Conservation (phyloP, 2,329 filamentous ascomycete genomes). For the Boeremia exigua region DNA sequence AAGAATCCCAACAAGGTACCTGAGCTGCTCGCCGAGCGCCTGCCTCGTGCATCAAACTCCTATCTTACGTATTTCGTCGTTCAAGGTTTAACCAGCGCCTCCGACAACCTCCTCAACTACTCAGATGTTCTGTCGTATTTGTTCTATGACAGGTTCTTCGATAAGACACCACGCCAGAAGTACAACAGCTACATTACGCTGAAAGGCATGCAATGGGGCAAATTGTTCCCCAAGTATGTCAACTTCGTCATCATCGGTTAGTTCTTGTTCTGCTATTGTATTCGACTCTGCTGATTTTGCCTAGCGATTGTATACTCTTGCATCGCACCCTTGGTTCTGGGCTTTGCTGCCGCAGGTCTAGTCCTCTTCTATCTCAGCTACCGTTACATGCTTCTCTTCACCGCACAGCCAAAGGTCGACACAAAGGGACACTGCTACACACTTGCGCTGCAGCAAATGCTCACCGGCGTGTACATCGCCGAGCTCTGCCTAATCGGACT, state of each 20-base stretch:
- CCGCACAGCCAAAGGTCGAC: constrained; percentile 80
- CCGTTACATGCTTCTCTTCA: constrained; percentile 89
- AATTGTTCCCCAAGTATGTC: constrained; percentile 49
- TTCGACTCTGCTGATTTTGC: constrained; percentile 15
- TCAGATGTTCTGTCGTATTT: constrained; percentile 75
- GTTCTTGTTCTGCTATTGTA: neutral
- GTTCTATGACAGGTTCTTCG: constrained; percentile 74
- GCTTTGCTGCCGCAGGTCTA: constrained; percentile 80
- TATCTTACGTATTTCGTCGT: constrained; percentile 96
- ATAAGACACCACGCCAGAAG: constrained; percentile 69
- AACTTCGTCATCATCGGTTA: constrained; percentile 51
- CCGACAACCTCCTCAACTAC: constrained; percentile 76
- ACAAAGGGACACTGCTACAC: constrained; percentile 89
- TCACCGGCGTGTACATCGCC: constrained; percentile 82
- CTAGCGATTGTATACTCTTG: constrained; percentile 82
- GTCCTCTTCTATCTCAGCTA: constrained; percentile 85
- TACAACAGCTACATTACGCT: constrained; percentile 44
- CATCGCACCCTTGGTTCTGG: constrained; percentile 83
- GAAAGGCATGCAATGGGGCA: constrained; percentile 48
- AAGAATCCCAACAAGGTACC: constrained; percentile 68
- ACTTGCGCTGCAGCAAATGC: constrained; percentile 83
- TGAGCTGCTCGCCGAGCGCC: constrained; percentile 69
- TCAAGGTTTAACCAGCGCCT: constrained; percentile 82
- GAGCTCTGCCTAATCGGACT: constrained; percentile 85
- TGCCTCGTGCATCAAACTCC: constrained; percentile 89